phyloP scores from a whole-genome alignment of 345 rosid species.

The Heritiera littoralis region DNA sequence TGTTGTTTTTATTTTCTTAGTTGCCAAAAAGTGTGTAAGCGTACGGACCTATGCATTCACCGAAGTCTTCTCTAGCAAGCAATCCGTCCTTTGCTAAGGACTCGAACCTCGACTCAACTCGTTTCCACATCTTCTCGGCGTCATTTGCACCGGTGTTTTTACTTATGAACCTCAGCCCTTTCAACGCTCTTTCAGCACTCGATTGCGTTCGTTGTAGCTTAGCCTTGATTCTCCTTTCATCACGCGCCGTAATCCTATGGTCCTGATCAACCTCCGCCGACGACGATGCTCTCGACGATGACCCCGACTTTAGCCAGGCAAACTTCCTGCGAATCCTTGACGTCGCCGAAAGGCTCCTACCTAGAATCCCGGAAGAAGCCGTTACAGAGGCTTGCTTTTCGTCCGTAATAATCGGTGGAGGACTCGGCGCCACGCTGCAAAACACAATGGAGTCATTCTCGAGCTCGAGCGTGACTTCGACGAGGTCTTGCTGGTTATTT shows the following conservation, averaged over 20 bases:
- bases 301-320: conserved; percentile 58
- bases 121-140: conserved; percentile 66
- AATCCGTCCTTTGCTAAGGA: conserved; percentile 61
- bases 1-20: neutral
- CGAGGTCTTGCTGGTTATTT: conserved; percentile 52
- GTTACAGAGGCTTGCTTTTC: conserved; percentile 18
- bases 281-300: conserved; percentile 52
- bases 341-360: conserved; percentile 58
- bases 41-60: conserved; percentile 78
- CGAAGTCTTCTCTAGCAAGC: conserved; percentile 86
- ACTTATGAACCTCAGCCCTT: conserved; percentile 72
- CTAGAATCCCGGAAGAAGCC: conserved; percentile 23
- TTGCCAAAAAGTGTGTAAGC: conserved; percentile 5
- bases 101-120: conserved; percentile 64
- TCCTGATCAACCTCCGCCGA: conserved; percentile 36
- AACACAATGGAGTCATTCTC: conserved; percentile 63
- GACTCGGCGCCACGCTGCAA: conserved; percentile 61
- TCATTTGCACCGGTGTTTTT: conserved; percentile 46
- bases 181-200: conserved; percentile 74
- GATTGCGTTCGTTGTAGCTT: conserved; percentile 64
- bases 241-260: conserved; percentile 42
- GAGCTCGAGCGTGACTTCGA: conserved; percentile 80
- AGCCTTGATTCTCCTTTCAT: conserved; percentile 57
- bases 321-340: conserved; percentile 60
- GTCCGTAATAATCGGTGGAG: neutral